Evolutionary conservation across 1,284 basidiomycete species (phyloP).

Genomic region (Leucoagaricus sp.): DNA sequence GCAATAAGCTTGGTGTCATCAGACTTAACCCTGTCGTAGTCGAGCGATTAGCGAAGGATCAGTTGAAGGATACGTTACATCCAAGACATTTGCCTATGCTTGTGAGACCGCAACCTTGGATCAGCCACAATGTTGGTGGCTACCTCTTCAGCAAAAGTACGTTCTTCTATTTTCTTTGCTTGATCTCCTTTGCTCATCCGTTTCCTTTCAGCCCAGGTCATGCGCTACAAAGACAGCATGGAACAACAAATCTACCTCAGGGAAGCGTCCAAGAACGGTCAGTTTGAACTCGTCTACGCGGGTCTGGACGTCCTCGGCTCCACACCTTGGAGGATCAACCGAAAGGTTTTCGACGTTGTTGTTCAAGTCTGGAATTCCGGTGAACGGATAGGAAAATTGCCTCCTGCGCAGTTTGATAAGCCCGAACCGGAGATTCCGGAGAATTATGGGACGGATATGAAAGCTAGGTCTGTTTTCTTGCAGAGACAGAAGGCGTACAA

Average conservation of each 20-base stretch:
- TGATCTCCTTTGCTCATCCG: constrained; percentile 12
- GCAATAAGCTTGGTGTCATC: constrained; percentile 91
- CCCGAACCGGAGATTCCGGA: constrained; percentile 68
- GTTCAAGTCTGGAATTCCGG: constrained; percentile 79
- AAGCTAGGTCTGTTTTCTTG: constrained; percentile 62
- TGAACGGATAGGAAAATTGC: constrained; percentile 75
- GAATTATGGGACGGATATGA: constrained; percentile 67
- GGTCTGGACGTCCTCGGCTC: constrained; percentile 88
- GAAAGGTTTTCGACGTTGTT: constrained; percentile 50
- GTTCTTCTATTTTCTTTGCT: constrained; percentile 23
- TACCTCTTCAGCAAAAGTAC: constrained; percentile 80
- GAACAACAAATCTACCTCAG: constrained; percentile 87
- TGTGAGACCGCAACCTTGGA: constrained; percentile 89
- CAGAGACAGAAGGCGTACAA: constrained; percentile 61
- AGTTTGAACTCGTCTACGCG: constrained; percentile 85
- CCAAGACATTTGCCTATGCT: constrained; percentile 97
- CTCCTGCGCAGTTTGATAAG: constrained; percentile 61
- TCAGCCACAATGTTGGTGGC: constrained; percentile 77
- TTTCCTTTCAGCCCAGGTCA: constrained; percentile 56
- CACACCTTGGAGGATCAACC: constrained; percentile 93
- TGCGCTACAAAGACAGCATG: constrained; percentile 92
- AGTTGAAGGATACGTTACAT: constrained; percentile 77
- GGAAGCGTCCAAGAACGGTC: constrained; percentile 74
- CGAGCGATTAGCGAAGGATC: constrained; percentile 79
- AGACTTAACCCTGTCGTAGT: constrained; percentile 84